These are phyloP conservation scores for Cinnamomum chago DNA, from an alignment of 164 flowering plant species.

Conservation along the genomic window DNA sequence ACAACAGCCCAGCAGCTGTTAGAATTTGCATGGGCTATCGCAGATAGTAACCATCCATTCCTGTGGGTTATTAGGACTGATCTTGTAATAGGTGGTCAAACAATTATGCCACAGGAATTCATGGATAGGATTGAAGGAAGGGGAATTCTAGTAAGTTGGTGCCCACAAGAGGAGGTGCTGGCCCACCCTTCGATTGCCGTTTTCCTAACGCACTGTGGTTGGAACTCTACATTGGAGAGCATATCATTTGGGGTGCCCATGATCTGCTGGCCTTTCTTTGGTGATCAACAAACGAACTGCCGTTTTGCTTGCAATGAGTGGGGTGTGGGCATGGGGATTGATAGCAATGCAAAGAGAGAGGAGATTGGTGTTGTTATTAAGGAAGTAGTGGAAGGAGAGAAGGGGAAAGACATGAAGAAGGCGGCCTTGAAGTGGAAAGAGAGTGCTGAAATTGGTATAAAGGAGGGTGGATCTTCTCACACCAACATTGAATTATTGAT, in stretches of 20 bases:
- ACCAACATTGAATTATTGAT: constrained; percentile 18
- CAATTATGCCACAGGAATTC: constrained; percentile 29
- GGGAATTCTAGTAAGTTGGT: constrained; percentile 35
- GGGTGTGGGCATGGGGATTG: constrained; percentile 29
- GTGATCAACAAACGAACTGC: constrained; percentile 40
- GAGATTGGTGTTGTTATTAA: constrained; percentile 23
- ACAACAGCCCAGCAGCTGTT: constrained; percentile 30
- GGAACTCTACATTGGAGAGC: constrained; percentile 32
- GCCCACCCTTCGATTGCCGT: constrained; percentile 19
- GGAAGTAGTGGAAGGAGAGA: constrained; percentile 27
- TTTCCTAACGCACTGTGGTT: constrained; percentile 30
- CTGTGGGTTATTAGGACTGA: constrained; percentile 53
- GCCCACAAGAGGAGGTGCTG: constrained; percentile 36
- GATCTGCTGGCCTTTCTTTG: constrained; percentile 56
- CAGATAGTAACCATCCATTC: constrained; percentile 36
- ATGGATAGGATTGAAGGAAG: constrained; percentile 23
- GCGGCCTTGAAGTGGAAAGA: constrained; percentile 22
- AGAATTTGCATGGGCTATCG: constrained; percentile 57
- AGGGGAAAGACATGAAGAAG: constrained; percentile 21
- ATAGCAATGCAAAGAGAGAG: constrained; percentile 22
- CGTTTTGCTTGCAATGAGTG: constrained; percentile 25
- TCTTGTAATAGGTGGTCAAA: constrained; percentile 28
- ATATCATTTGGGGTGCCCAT: constrained; percentile 32
- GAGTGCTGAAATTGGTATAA: constrained; percentile 14
- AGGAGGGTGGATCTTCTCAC: constrained; percentile 18